Evolutionary conservation across 2,329 filamentous ascomycete species (phyloP), one percentile per base, ranked within the genome.

Genomic region (Coleophoma eucalyptorum): DNA sequence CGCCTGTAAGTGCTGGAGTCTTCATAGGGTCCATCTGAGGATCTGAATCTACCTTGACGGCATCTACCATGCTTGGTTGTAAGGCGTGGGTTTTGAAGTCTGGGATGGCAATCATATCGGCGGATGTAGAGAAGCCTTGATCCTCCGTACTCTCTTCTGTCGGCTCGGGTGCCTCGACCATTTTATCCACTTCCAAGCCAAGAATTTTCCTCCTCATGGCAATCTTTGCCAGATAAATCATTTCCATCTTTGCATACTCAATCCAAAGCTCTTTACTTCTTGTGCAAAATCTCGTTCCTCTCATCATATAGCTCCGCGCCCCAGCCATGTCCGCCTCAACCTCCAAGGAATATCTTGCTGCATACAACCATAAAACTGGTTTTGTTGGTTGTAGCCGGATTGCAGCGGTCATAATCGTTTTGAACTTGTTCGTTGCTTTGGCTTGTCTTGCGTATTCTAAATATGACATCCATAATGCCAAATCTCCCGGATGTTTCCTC

Each of bases 171-270:
- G 70, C 65, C 20, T 70, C 67, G 2, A 67, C 67, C 8, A 67
- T 68, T 49, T 72, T 71, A 42, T 69, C 69, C 5, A 68, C 70
- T 56, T 86, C 82, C 51, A 89, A 67, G 3, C 84, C 85, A 50
- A 89, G 65, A 49, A 89, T 81, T 59, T 78, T 78, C 68, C 86
- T 84, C 66, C 90, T 82, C 54, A 82, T 83, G 52, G 89, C 84
- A 63, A 97, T 83, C 71, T 89, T 91, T 47, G 81, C 83, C 50
- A 97, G 77, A 76, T 96, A 97, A 55, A 94, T 86, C 83, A 96
- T 90, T 75, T 99, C 94, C 63, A 93, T 79, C 64, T 89, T 86
- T 8, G 89, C 87, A 66, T 97, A 97, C 70, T 96, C 90, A 33
- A 96, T 66, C 91, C 93, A 99, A 47, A 99, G 69, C 16, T 76